These are phyloP conservation scores for Penicillium sp. DNA, from an alignment of 2,329 filamentous ascomycete genomes.

Conservation along the genomic window DNA sequence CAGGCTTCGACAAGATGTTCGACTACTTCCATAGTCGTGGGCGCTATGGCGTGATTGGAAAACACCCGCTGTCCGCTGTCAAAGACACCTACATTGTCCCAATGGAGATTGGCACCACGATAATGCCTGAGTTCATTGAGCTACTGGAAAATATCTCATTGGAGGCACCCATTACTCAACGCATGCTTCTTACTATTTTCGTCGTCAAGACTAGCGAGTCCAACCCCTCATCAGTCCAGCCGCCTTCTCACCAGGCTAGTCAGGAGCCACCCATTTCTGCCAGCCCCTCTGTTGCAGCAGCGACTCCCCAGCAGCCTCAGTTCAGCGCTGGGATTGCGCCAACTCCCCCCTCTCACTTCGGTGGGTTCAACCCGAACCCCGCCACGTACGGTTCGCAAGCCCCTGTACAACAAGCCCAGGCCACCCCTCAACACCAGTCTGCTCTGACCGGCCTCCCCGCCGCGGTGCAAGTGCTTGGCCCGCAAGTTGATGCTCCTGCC, in stretches of 20 bases:
- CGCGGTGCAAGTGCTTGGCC: constrained; percentile 64
- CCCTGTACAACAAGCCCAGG: constrained; percentile 13
- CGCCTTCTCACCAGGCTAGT: constrained; percentile 40
- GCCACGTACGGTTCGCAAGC: constrained; percentile 22
- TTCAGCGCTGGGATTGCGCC: constrained; percentile 27
- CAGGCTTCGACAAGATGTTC: constrained; percentile 72
- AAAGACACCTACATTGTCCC: constrained; percentile 91
- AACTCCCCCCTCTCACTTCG: constrained; percentile 24
- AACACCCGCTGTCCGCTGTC: constrained; percentile 70
- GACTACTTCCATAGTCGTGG: constrained; percentile 81
- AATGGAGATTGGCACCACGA: constrained; percentile 65
- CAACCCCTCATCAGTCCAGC: constrained; percentile 40
- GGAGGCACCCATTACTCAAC: constrained; percentile 67
- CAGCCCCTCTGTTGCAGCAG: constrained; percentile 31
- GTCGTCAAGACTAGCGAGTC: constrained; percentile 67
- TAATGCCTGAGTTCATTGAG: constrained; percentile 79
- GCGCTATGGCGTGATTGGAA: constrained; percentile 82
- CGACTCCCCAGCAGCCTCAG: constrained; percentile 30
- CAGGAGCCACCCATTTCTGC: constrained; percentile 35
- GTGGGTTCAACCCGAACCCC: constrained; percentile 13
- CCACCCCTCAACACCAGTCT: constrained; percentile 27
- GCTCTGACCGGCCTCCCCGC: constrained; percentile 51
- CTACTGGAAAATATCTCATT: constrained; percentile 83
- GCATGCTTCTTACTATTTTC: constrained; percentile 78
- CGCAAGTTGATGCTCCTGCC: constrained; percentile 61